Percentiles rank a stretch among this genome's conserved stretches.
phyloP scores from a whole-genome alignment of 495 filamentous ascomycete genomes.

The Talaromyces stipitatus region DNA sequence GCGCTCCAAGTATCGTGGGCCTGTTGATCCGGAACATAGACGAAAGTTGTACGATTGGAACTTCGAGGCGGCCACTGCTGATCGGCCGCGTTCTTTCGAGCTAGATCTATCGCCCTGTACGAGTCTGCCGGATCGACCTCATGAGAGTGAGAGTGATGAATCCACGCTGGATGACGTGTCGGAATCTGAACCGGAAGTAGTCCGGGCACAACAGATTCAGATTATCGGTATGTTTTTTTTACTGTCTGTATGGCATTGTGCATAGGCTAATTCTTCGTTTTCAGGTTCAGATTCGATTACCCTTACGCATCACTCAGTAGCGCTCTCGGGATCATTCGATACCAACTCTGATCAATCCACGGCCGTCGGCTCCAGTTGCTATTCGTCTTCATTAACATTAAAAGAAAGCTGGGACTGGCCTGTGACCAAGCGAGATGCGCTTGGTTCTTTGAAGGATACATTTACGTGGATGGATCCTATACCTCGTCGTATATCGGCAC shows the following conservation, averaged over 20 bases:
- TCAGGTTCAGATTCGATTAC: slow-evolving; percentile 10
- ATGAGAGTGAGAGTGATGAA: slow-evolving; percentile 8
- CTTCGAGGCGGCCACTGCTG: slow-evolving; percentile 32
- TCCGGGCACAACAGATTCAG: neutral
- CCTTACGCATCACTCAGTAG: slow-evolving; percentile 15
- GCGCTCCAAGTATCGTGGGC: slow-evolving; percentile 44
- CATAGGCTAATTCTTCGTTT: neutral
- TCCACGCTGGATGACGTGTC: neutral
- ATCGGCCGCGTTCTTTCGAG: slow-evolving; percentile 28
- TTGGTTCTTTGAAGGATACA: slow-evolving; percentile 29
- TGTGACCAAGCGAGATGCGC: slow-evolving; percentile 23
- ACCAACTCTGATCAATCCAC: slow-evolving; percentile 31
- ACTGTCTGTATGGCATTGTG: neutral
- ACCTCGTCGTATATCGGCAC: slow-evolving; percentile 25
- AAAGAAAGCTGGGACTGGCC: slow-evolving; percentile 11
- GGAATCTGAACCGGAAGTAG: neutral
- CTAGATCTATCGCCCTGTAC: slow-evolving; percentile 33
- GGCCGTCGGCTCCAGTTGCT: slow-evolving; percentile 31
- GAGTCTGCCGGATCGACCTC: slow-evolving; percentile 19
- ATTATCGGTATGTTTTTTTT: slow-evolving; percentile 20
- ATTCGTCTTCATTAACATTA: slow-evolving; percentile 33
- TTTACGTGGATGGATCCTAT: slow-evolving; percentile 28
- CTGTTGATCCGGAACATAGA: slow-evolving; percentile 44
- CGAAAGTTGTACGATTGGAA: slow-evolving; percentile 42
- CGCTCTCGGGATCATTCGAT: slow-evolving; percentile 21